phyloP scores from a whole-genome alignment of 1,284 basidiomycete genomes.

The Lignosus rhinocerotis region DNA sequence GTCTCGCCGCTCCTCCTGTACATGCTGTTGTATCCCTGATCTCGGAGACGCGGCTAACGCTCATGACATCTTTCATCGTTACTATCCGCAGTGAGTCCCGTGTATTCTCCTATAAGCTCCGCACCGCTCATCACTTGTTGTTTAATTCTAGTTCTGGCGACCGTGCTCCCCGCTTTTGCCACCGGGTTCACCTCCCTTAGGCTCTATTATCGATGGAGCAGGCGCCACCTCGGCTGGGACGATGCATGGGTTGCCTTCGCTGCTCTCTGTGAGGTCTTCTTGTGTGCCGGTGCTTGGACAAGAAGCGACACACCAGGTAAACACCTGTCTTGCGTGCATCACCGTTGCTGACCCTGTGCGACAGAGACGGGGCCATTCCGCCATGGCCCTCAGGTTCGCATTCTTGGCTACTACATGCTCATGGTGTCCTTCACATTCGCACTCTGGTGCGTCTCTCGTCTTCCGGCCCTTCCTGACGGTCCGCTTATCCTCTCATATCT shows the following conservation, averaged over 20 bases:
- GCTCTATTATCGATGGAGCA: slow-evolving; percentile 25
- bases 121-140: not conserved
- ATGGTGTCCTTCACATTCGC: slow-evolving; percentile 29
- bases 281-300: slow-evolving; percentile 31
- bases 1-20: not conserved
- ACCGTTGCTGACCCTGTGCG: not conserved
- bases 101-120: not conserved
- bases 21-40: slow-evolving; percentile 2
- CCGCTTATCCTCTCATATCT: no score
- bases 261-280: slow-evolving; percentile 23
- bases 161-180: slow-evolving; percentile 27
- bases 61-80: slow-evolving; percentile 17
- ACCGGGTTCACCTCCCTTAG: slow-evolving; percentile 27
- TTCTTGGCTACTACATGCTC: slow-evolving; percentile 33
- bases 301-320: slow-evolving; percentile 27
- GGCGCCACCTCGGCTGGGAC: slow-evolving; percentile 31
- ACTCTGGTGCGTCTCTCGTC: slow-evolving; percentile 26
- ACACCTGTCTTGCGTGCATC: not conserved
- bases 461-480: not conserved
- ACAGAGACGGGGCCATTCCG: slow-evolving; percentile 15
- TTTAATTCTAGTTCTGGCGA: slow-evolving; percentile 23
- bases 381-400: slow-evolving; percentile 22
- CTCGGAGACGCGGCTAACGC: not conserved
- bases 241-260: slow-evolving; percentile 33
- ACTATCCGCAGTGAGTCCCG: slow-evolving; percentile 21